phyloP scores from a whole-genome alignment of 2,329 filamentous ascomycete species.

The Phoma sp. region DNA sequence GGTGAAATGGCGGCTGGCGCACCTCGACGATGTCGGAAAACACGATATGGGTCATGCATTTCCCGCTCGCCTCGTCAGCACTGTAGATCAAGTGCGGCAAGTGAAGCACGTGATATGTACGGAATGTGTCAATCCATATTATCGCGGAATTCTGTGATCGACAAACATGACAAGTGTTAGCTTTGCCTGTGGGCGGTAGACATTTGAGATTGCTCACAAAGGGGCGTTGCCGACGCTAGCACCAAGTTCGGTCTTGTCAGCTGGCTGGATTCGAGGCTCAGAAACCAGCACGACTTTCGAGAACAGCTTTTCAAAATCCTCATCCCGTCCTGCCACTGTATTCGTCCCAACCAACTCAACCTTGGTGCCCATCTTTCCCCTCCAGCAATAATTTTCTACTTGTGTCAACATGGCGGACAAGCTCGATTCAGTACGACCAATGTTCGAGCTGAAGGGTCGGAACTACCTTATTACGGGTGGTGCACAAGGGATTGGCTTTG shows the following conservation, averaged over 20 bases:
- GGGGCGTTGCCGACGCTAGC: conserved; percentile 3
- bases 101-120: too few relatives aligned
- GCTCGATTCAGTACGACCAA: conserved; percentile 20
- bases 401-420: conserved; percentile 18
- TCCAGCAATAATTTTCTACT: background rate
- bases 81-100: too few relatives aligned
- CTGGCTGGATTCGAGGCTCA: background rate
- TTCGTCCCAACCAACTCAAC: too few relatives aligned
- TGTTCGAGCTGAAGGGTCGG: conserved; percentile 22
- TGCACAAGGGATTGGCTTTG: conserved; percentile 29
- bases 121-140: too few relatives aligned
- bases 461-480: conserved; percentile 30
- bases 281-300: background rate
- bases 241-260: background rate
- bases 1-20: conserved; percentile 3
- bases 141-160: too few relatives aligned
- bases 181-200: too few relatives aligned
- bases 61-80: background rate
- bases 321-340: too few relatives aligned
- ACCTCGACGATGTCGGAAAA: background rate
- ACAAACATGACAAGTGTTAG: too few relatives aligned
- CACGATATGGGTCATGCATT: conserved; percentile 1
- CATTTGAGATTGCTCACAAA: background rate
- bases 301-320: background rate
- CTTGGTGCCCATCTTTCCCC: background rate